Base-by-base conservation (phyloP, 768 basidiomycete genomes). In the Termitomyces sp. region DNA sequence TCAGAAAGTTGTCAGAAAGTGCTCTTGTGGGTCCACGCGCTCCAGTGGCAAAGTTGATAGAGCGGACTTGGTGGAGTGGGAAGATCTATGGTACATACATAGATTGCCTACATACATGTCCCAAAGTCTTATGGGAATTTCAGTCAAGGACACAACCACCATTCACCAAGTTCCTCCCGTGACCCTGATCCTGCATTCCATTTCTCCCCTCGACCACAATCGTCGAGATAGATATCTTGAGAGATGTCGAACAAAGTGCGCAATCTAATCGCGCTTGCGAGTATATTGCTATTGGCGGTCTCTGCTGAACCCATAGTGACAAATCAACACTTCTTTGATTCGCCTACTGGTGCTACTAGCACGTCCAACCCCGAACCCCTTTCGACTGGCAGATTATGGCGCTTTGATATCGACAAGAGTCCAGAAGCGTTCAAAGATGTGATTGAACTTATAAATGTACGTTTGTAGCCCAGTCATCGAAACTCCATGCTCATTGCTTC, bases 311-410 rank as follows among this genome's bases (percentile, higher is more conserved):
- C 57, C n/a, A 55, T 58, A 20, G 34, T 42, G 48, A 52, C 53
- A 36, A 56, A 63, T 61, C 66, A 62, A 45, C 37, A 64, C 30
- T 20, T 58, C 36, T 41, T 65, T n/a, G 47, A 59, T 46, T 13
- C 41, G 22, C 42, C 58, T 4, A 6, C 41, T 16, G 27, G 27
- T 27, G 27, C 27, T 27, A 27, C 27, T 3, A 45, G 54, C 44
- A 27, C 51, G 50, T 41, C 16, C 39, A 45, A 39, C 33, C 33
- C 57, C 16, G 55, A 63, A 41, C 59, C 51, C 42, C 42, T 57
- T 58, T 51, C 59, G 33, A 53, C 45, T 2, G 66, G 64, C 24
- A 53, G 54, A 52, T 58, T 67, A 55, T 65, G 66, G 64, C 60
- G 66, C 42, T 65, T 67, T 27, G 58, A 60, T 24, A 30, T 62